A percentile compares a stretch with the other conserved stretches of the same genome.
Conservation (phyloP, 345 rosid genomes). For the Syzygium grande region DNA sequence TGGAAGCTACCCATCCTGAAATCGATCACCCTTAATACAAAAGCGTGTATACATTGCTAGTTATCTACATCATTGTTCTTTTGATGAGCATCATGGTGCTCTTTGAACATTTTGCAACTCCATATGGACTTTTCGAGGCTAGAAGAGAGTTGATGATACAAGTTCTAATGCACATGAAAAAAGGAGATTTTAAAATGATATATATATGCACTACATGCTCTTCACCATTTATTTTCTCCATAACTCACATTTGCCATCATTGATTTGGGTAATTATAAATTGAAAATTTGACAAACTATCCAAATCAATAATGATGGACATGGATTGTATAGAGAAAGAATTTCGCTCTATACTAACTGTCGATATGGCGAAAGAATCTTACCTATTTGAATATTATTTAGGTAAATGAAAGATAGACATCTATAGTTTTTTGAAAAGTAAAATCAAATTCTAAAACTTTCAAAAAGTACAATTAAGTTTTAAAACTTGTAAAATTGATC, state of each 20-base stretch:
- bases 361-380: neutral
- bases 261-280: neutral
- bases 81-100: neutral
- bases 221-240: neutral
- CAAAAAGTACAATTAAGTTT: too few relatives aligned
- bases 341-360: neutral
- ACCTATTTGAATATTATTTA: neutral
- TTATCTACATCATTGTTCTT: neutral
- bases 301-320: neutral
- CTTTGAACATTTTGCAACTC: neutral
- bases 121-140: neutral
- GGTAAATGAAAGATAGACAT: neutral
- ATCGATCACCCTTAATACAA: neutral
- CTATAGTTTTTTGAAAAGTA: neutral
- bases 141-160: neutral
- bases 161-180: neutral
- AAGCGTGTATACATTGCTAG: rapidly evolving
- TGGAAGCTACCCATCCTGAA: neutral
- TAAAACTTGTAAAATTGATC: too few relatives aligned
- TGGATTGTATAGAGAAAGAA: neutral
- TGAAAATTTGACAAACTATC: neutral
- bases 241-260: neutral
- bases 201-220: neutral
- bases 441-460: too few relatives aligned
- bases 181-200: neutral